Evolutionary conservation across 768 basidiomycete genomes (phyloP), one percentile per base, ranked within the genome.

Genomic region (Daedaleopsis nitida): DNA sequence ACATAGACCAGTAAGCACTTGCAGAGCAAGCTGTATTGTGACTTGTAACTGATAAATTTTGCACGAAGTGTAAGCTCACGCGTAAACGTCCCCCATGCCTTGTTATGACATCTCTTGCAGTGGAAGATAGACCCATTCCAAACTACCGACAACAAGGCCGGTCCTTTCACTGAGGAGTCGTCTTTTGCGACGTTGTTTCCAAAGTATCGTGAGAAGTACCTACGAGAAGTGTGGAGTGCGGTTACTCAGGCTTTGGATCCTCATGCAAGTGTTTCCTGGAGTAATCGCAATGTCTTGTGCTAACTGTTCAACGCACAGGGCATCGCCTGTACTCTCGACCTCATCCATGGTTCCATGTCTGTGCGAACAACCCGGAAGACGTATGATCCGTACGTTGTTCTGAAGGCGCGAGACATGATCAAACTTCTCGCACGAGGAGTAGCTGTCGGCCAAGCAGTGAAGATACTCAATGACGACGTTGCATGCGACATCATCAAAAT

Each of bases 401-500:
- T 99, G 62, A 98, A 98, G 78, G 95, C 94, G 11, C 85, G 97
- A 44, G 97, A 99, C 74, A 81, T 98, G 80, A 85, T 98, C 66
- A 98, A 98, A 73, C 83, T 99, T 5, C 83, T 99, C 27, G 94
- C 97, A 24, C 86, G 97, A 72, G 93, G 94, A 43, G 96, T 99
- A 27, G 82, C 92, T 16, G 73, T 95, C 52, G 85, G 78, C 6
- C 91, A 96, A 72, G 96, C 94, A 0, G 83, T 91, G 55, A 95
- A 95, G 73, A 87, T 98, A 47, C 77, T 99, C 57, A 89, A 97
- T 60, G 97, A 99, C 72, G 83, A 83, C 50, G 81, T 91, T 21
- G 92, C 94, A 2, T 97, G 94, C 73, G 97, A 99, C 74, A 96
- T 99, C 65, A 98, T 99, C 73, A 98, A 98, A 77, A 98, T 98